These are phyloP conservation scores for Colletotrichum kahawae DNA, from an alignment of 2,329 filamentous ascomycete genomes.

Conservation along the genomic window DNA sequence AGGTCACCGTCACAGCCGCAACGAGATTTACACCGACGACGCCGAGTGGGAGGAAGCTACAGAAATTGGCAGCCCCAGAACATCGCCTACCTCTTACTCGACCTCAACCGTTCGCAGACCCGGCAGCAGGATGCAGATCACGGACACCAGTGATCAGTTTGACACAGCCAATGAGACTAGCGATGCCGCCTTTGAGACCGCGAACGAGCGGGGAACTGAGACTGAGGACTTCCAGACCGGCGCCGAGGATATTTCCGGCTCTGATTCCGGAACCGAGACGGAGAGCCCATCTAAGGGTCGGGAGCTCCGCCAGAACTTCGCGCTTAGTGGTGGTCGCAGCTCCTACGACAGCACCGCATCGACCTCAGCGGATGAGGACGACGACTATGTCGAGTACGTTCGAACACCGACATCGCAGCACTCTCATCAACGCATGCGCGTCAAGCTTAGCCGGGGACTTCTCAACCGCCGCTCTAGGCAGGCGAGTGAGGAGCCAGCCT, in stretches of 20 bases:
- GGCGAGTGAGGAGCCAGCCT: conserved; percentile 61
- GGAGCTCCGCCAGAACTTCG: conserved; percentile 46
- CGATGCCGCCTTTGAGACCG: conserved; percentile 69
- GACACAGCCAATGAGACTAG: conserved; percentile 82
- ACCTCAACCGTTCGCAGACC: conserved; percentile 33
- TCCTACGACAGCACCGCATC: conserved; percentile 90
- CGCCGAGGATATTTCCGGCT: conserved; percentile 77
- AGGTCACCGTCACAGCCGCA: conserved; percentile 72
- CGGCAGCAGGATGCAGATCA: conserved; percentile 25
- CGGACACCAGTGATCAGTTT: conserved; percentile 71
- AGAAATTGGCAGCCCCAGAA: conserved; percentile 58
- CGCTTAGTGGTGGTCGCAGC: conserved; percentile 56
- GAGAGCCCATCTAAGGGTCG: conserved; percentile 62
- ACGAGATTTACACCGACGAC: conserved; percentile 81
- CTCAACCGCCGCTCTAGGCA: conserved; percentile 65
- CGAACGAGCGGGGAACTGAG: conserved; percentile 83
- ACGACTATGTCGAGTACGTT: conserved; percentile 52
- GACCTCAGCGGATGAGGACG: conserved; percentile 76
- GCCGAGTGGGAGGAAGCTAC: conserved; percentile 87
- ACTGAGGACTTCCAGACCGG: conserved; percentile 96
- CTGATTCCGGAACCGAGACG: conserved; percentile 79
- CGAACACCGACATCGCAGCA: conserved; percentile 68
- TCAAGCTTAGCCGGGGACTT: conserved; percentile 71
- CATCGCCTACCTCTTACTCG: conserved; percentile 34
- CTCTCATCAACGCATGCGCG: conserved; percentile 71